phyloP scores from a whole-genome alignment of 192 early-diverging fungal genomes.

The Coemansia aciculifera region DNA sequence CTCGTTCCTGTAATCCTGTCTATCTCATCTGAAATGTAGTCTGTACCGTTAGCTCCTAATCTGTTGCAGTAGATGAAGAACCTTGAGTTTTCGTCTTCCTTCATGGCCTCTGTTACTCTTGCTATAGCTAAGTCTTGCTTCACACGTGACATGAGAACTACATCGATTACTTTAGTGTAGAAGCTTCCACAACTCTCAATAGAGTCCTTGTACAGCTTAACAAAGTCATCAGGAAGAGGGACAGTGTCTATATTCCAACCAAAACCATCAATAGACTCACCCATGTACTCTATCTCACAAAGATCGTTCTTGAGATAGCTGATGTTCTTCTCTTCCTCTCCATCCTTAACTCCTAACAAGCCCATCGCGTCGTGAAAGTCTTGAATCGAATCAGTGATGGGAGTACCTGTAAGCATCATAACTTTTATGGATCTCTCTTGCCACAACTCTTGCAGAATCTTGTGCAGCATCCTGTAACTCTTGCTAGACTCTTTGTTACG shows the following conservation, averaged over 20 bases:
- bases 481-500: background rate
- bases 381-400: slow-evolving; percentile 16
- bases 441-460: slow-evolving; percentile 11
- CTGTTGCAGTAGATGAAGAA: slow-evolving; percentile 22
- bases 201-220: background rate
- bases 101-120: background rate
- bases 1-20: background rate
- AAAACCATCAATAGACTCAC: slow-evolving; percentile 1
- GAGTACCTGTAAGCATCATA: slow-evolving; percentile 23
- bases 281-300: slow-evolving; percentile 14
- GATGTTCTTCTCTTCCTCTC: slow-evolving; percentile 6
- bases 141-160: background rate
- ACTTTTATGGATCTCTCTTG: slow-evolving; percentile 16
- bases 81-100: background rate
- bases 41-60: background rate
- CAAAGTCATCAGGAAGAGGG: background rate
- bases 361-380: slow-evolving; percentile 13
- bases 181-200: background rate
- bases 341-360: slow-evolving; percentile 6
- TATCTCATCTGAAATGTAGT: slow-evolving; percentile 11
- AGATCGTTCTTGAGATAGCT: slow-evolving; percentile 8
- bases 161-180: background rate
- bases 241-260: background rate
- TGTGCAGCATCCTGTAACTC: background rate
- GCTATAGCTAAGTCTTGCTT: slow-evolving; percentile 1